Conservation (phyloP, 106 monocot species). For the Gastrodia elata region DNA sequence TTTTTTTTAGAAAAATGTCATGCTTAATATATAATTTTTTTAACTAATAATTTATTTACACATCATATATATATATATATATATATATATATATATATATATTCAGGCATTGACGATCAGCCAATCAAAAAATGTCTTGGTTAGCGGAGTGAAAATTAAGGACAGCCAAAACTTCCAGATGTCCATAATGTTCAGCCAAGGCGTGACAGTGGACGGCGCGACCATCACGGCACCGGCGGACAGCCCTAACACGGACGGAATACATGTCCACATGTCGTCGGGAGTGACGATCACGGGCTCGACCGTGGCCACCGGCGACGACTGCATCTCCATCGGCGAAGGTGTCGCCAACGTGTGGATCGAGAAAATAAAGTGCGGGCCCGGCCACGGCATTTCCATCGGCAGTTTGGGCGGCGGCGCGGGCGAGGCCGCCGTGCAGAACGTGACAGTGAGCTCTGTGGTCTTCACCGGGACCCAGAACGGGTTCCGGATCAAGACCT, state of each 20-base stretch:
- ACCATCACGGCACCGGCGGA: slow-evolving; percentile 17
- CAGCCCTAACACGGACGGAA: slow-evolving; percentile 40
- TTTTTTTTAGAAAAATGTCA: not conserved
- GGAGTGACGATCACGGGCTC: slow-evolving; percentile 16
- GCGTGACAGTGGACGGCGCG: slow-evolving; percentile 12
- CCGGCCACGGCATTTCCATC: slow-evolving; percentile 32
- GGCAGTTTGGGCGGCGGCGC: slow-evolving; percentile 14
- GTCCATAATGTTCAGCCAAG: slow-evolving; percentile 11
- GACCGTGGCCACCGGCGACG: slow-evolving; percentile 24
- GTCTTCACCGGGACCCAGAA: slow-evolving; percentile 23
- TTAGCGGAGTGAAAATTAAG: slow-evolving; percentile 8
- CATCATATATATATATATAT: too few species aligned
- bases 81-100: not conserved
- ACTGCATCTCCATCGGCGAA: slow-evolving; percentile 24
- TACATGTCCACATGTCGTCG: slow-evolving; percentile 25
- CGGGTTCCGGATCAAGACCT: slow-evolving; percentile 26
- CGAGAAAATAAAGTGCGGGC: slow-evolving; percentile 23
- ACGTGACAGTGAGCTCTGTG: slow-evolving; percentile 16
- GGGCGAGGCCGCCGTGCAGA: slow-evolving; percentile 9
- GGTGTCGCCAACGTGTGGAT: slow-evolving; percentile 22
- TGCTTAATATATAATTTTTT: too few species aligned
- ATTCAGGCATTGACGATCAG: slow-evolving; percentile 22
- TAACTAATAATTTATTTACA: too few species aligned
- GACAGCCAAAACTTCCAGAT: slow-evolving; percentile 34
- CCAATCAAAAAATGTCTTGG: slow-evolving; percentile 17